Percentiles rank a stretch among this genome's conserved stretches.
These are phyloP conservation scores for Naganishia onofrii DNA, from an alignment of 768 basidiomycete genomes.

Conservation along the genomic window DNA sequence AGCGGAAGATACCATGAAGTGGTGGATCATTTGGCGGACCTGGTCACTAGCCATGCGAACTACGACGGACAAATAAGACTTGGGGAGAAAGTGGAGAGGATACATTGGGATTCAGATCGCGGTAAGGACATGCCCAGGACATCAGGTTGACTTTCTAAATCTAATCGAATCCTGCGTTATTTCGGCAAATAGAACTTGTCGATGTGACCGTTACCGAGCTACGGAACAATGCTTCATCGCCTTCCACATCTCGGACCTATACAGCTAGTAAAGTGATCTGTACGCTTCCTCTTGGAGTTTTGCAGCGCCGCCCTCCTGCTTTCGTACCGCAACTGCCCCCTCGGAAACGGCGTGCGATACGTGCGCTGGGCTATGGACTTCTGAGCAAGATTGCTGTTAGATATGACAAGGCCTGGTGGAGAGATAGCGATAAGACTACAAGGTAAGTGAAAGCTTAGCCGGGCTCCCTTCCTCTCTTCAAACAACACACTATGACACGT, in stretches of 20 bases:
- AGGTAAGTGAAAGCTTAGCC: background rate
- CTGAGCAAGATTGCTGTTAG: constrained; percentile 47
- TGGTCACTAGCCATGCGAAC: background rate
- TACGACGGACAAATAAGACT: constrained; percentile 14
- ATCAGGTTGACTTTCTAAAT: background rate
- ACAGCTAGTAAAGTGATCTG: constrained; percentile 40
- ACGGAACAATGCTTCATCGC: background rate
- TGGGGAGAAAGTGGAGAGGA: background rate
- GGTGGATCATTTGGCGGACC: background rate
- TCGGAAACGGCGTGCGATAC: constrained; percentile 38
- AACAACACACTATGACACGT: background rate
- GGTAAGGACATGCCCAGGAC: background rate
- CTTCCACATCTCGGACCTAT: constrained; percentile 19
- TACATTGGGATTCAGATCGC: constrained; percentile 1
- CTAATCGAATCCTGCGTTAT: background rate
- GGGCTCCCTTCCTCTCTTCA: background rate
- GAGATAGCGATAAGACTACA: constrained; percentile 31
- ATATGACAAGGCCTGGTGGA: constrained; percentile 49
- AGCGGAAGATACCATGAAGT: constrained; percentile 26
- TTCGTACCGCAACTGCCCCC: constrained; percentile 42
- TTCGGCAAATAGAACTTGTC: background rate
- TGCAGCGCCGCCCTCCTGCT: constrained; percentile 35
- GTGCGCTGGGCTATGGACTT: constrained; percentile 41
- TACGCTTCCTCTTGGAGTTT: constrained; percentile 48
- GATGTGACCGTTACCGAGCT: background rate